These are phyloP conservation scores for Verticillium nubilum DNA, from an alignment of 2,329 filamentous ascomycete species.

Conservation along the genomic window DNA sequence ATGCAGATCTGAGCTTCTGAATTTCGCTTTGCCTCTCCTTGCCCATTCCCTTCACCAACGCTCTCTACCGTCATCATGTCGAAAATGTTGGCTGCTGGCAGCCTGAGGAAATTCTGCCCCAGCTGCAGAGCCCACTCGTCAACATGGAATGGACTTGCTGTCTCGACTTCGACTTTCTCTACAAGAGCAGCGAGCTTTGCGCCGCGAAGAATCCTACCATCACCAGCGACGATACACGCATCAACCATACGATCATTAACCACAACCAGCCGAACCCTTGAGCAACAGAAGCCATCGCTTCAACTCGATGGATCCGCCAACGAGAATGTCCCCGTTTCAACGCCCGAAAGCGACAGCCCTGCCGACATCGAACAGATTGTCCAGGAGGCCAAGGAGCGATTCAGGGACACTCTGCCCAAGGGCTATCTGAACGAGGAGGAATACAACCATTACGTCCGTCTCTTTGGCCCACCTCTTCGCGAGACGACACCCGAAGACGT, in stretches of 20 bases:
- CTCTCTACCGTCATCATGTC: not conserved
- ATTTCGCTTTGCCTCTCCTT: not conserved
- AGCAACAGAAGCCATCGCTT: not conserved
- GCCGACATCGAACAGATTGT: slow-evolving; percentile 57
- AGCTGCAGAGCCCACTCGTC: slow-evolving; percentile 7
- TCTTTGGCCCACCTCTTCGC: slow-evolving; percentile 73
- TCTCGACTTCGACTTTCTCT: slow-evolving; percentile 1
- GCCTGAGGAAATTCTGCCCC: slow-evolving; percentile 8
- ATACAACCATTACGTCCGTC: slow-evolving; percentile 67
- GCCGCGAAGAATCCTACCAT: slow-evolving; percentile 1
- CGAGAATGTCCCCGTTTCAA: slow-evolving; percentile 11
- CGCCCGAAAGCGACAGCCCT: not conserved
- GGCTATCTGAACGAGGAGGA: slow-evolving; percentile 66
- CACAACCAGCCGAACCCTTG: not conserved
- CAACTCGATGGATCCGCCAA: not conserved
- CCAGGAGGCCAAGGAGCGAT: slow-evolving; percentile 65
- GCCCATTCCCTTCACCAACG: not conserved
- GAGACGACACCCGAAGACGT: slow-evolving; percentile 56
- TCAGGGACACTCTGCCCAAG: slow-evolving; percentile 71
- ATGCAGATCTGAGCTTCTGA: not conserved
- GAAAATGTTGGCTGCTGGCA: slow-evolving; percentile 3
- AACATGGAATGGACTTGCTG: not conserved
- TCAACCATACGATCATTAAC: not conserved
- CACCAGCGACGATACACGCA: slow-evolving; percentile 1
- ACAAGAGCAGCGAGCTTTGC: not conserved